These are phyloP conservation scores for Penicillium simplicissimum DNA, from an alignment of 495 filamentous ascomycete species.

Conservation along the genomic window DNA sequence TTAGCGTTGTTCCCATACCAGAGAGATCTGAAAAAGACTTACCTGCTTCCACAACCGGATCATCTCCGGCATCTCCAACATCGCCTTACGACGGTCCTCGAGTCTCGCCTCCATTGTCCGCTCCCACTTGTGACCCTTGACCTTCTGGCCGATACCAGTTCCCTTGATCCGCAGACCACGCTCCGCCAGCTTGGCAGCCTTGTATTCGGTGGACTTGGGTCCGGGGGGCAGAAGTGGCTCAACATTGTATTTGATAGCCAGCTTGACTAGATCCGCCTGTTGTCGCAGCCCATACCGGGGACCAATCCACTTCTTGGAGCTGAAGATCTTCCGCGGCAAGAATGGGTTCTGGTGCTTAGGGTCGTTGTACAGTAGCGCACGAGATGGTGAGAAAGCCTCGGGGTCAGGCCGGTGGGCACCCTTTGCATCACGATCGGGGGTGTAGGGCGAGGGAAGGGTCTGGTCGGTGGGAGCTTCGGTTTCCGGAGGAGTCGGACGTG, in stretches of 20 bases:
- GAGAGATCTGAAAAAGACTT: constrained; percentile 29
- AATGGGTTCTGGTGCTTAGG: constrained; percentile 68
- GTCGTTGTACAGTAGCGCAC: constrained; percentile 38
- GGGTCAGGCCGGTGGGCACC: constrained; percentile 40
- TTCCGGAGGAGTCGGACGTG: constrained; percentile 39
- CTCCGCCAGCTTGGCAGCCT: constrained; percentile 64
- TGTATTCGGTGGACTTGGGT: constrained; percentile 71
- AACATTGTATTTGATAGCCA: constrained; percentile 77
- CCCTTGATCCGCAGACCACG: constrained; percentile 79
- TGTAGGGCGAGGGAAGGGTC: constrained; percentile 49
- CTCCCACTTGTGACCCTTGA: constrained; percentile 94
- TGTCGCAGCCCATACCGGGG: constrained; percentile 79
- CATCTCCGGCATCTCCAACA: constrained; percentile 90
- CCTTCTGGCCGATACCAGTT: constrained; percentile 86
- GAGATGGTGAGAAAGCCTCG: constrained; percentile 34
- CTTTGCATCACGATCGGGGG: constrained; percentile 46
- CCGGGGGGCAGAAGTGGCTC: constrained; percentile 80
- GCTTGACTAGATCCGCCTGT: constrained; percentile 89
- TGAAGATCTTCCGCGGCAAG: constrained; percentile 65
- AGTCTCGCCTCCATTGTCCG: constrained; percentile 78
- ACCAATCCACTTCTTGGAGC: constrained; percentile 74
- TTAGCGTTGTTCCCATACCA: constrained; percentile 23
- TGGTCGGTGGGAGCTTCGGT: constrained; percentile 23
- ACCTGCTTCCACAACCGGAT: constrained; percentile 94
- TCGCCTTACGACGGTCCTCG: constrained; percentile 85